Evolutionary conservation across 2,329 filamentous ascomycete genomes (phyloP), one percentile per base, ranked within the genome.

Genomic region (Hymenoscyphus scutula): DNA sequence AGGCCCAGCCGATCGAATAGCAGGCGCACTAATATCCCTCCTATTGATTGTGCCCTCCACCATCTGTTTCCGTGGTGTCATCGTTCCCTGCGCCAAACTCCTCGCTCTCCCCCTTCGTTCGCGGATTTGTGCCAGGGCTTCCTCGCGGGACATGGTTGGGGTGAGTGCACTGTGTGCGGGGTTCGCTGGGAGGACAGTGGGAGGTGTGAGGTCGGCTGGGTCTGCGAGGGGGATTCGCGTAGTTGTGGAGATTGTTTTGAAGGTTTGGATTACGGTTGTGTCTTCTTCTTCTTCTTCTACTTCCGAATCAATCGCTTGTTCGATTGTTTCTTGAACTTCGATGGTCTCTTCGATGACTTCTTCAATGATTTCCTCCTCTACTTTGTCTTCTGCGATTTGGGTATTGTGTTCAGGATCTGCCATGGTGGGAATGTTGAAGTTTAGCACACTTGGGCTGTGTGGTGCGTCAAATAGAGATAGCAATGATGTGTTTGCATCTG

Each of bases 81-180:
- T 78, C 5, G 84, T 82, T 2, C 84, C 85, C 59, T 85, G 81
- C 4, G 86, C 86, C 62, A 89, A 84, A 73, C 88, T 91, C 68
- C 86, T 82, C 62, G 90, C 89, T 54, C 90, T 80, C 6, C 89
- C 89, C 59, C 90, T 79, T 30, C 90, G 81, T 76, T 91, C 87
- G 59, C 87, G 82, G 68, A 94, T 93, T 73, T 88, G 86, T 61
- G 88, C 88, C 17, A 94, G 81, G 3, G 90, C 90, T 74, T 92
- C 82, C 74, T 92, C 90, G 60, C 90, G 82, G 29, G 85, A 85
- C 83, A 89, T 86, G 45, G 86, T 89, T 5, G 85, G 84, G 51
- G 82, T 87, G 64, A 88, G 74, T 10, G 84, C 84, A 23, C 84
- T 83, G 72, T 86, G 82, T 5, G 53, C 58, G 5, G 61, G 37